A percentile compares a stretch with the other conserved stretches of the same genome.
Evolutionary conservation across 495 filamentous ascomycete genomes (phyloP).

Genomic region (Pseudevernia furfuracea): DNA sequence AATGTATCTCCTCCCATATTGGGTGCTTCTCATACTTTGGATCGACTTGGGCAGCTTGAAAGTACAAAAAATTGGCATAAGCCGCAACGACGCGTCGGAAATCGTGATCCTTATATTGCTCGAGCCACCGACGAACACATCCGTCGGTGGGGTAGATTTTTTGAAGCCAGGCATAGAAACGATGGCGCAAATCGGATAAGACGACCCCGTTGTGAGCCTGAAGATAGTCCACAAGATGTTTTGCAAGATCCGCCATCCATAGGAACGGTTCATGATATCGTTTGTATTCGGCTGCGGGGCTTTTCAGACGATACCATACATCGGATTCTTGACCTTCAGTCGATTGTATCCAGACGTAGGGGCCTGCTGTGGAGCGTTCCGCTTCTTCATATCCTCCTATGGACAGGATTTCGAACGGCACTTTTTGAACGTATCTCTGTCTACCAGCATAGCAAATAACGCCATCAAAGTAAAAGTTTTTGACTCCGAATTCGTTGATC

Average conservation of each 20-base stretch:
- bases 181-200: slow-evolving; percentile 44
- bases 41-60: slow-evolving; percentile 41
- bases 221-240: slow-evolving; percentile 60
- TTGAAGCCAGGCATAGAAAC: slow-evolving; percentile 50
- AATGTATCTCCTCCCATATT: slow-evolving; percentile 42
- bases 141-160: slow-evolving; percentile 32
- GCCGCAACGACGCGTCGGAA: slow-evolving; percentile 49
- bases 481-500: slow-evolving; percentile 31
- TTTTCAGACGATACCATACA: slow-evolving; percentile 55
- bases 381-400: slow-evolving; percentile 56
- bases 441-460: slow-evolving; percentile 41
- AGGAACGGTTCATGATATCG: slow-evolving; percentile 52
- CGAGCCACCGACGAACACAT: slow-evolving; percentile 44
- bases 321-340: slow-evolving; percentile 29
- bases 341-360: slow-evolving; percentile 56
- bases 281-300: slow-evolving; percentile 48
- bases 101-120: slow-evolving; percentile 40
- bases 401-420: slow-evolving; percentile 50
- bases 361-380: slow-evolving; percentile 37
- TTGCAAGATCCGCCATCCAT: slow-evolving; percentile 60
- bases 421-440: slow-evolving; percentile 41
- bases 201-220: slow-evolving; percentile 32
- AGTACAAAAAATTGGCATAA: slow-evolving; percentile 55
- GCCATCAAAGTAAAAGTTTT: slow-evolving; percentile 48
- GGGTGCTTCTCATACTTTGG: slow-evolving; percentile 28